Evolutionary conservation across 805 yeast genomes (phyloP), one percentile per base, ranked within the genome.

Genomic region (Suhomyces sp.): DNA sequence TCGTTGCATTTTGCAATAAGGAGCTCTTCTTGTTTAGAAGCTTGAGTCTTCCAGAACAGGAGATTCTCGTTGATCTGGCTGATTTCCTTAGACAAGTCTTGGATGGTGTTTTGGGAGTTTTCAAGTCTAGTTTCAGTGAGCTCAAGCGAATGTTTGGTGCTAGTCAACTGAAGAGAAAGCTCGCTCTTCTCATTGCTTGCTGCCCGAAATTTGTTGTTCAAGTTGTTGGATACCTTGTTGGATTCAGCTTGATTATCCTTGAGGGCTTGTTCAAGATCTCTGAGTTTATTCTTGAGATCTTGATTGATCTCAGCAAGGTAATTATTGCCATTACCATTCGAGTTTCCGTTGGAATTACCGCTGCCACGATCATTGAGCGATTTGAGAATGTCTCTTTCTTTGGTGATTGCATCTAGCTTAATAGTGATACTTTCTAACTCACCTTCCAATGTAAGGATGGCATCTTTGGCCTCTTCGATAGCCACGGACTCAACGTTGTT

Each of bases 321-420:
- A 33, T 25, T 45, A 10, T 21, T 25, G 24, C 40, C 33, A 51
- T 47, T 41, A 54, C 48, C 43, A n/a, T 41, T 41, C 4, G 29
- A 13, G n/a, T 7, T 13, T 20, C 46, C 17, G 37, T 47, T n/a
- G 19, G 41, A 37, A 37, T 17, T 37, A 10, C 46, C 48, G 31
- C 53, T 50, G 31, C 60, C 61, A 31, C 25, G 49, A 17, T 20
- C 39, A 15, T 21, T 48, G 46, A 40, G 44, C 29, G 40, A 56
- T 61, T 83, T 77, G 59, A 85, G 77, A 71, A 84, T 81, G 58
- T 91, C 96, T 50, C 91, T 79, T 64, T 89, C 96, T 54, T 83
- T 79, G 3, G 77, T 69, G 2, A 82, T 75, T 1, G 86, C 78
- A 9, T 75, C 79, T 43, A 84, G 65, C 61, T 81, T 82, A 2